Evolutionary conservation across 176 grass and related monocot species (phyloP), one percentile per base, ranked within the genome.

Genomic region (Rhynchospora tenuis): DNA sequence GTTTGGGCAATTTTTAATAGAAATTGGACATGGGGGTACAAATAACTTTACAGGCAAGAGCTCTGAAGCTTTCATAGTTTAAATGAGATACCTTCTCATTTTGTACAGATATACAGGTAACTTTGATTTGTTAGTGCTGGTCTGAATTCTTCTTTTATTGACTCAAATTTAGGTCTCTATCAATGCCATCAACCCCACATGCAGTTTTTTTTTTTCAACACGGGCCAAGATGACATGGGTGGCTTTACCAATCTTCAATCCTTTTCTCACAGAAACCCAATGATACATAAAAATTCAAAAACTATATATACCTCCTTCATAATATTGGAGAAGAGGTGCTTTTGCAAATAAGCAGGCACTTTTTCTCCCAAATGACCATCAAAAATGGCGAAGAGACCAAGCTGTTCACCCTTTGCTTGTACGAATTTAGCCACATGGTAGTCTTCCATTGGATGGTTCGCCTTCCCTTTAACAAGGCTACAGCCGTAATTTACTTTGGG

Each of bases 401-500:
- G 78, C 46, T 89, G 83, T 2, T 86, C 50, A 19, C 84, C 84
- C 16, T 33, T 86, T 61, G 59, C 79, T 43, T 84, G 71, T 13
- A 83, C 22, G 45, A 89, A 89, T 79, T 80, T 83, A 4, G 88
- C 84, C 5, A 89, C 88, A 62, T 89, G 88, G 51, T 83, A 86
- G 51, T 89, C 88, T 56, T 89, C 88, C 88, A 89, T 89, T 52
- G 88, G 84, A 71, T 89, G 88, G 76, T 61, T 86, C 16, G 88
- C 76, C 59, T 78, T 89, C 15, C 88, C 88, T 58, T 86, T 89
- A 11, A 89, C 88, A 70, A 89, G 88, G 80, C 33, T 89, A 71
- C 19, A 89, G 66, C 88, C 88, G 6, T 83, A 89, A 17, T 73
- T 86, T 73, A 89, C 60, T 66, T 83, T 89, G 12, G 62, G 64